Base-by-base conservation (phyloP, 2,329 filamentous ascomycete species). In the Polytolypa hystricis region DNA sequence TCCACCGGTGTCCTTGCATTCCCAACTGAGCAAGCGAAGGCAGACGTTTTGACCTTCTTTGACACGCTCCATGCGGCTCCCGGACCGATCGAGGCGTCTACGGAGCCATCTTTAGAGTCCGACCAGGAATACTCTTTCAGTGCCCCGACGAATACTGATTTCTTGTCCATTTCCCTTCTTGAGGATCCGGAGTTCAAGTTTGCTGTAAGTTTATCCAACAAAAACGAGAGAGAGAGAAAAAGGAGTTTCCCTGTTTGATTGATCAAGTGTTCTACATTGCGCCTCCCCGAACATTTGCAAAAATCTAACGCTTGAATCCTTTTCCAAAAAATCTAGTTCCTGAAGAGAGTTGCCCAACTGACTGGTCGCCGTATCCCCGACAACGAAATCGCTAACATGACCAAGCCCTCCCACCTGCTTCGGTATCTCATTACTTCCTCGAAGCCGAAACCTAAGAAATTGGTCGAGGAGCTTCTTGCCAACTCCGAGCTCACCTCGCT, bases 361-460 rank as follows among this genome's bases (percentile, higher is more conserved):
- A 87, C 81, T n/a, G 84, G 84, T 42, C 74, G 78, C 42, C 73
- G 75, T 41, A 67, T 94, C 46, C 69, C 81, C 11, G 89, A 95
- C 59, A 66, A 74, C 31, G 70, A 73, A 47, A 71, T 93, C 42
- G 62, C 65, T 33, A 63, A 66, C 30, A 66, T 76, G 42, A 60
- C 58, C 35, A 77, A 69, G 6, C 65, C 76, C 25, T 64, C 66
- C 38, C 57, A 69, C 18, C 57, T 84, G 35, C 58, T 83, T 28
- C 61, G 65, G 17, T 58, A 73, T 30, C 60, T 80, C 2, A 39
- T 52, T 23, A 42, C 46, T 27, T 48, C 49, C n/a, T 39, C 50
- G 17, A 52, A 51, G 32, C 52, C 57, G 5, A 62, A 64, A 37
- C 60, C 67, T 2, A 63, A 60, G 43, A 72, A 81, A 54, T 65